phyloP scores from a whole-genome alignment of 345 rosid genomes.

The Iberis pinnata region DNA sequence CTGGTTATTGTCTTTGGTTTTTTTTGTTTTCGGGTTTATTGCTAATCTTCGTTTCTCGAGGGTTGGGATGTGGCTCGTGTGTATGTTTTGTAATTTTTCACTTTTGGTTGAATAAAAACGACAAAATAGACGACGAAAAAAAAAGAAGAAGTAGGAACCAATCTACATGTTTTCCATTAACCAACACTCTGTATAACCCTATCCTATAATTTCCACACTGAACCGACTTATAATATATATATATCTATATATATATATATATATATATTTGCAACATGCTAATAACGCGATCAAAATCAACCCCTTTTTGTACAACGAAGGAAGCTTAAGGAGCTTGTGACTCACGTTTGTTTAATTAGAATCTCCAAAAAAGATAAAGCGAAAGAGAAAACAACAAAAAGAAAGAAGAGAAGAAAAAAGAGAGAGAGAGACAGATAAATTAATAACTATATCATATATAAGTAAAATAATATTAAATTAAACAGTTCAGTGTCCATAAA shows the following conservation, averaged over 20 bases:
- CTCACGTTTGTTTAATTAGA: constrained; percentile 34
- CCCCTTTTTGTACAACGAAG: constrained; percentile 27
- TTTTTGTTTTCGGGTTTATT: too few relatives aligned
- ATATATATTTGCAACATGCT: constrained; percentile 6
- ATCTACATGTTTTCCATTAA: too few relatives aligned
- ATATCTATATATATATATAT: neutral
- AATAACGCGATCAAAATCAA: constrained; percentile 15
- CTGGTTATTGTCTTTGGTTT: too few relatives aligned
- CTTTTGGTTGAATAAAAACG: too few relatives aligned
- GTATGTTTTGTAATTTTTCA: too few relatives aligned
- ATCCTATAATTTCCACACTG: too few relatives aligned
- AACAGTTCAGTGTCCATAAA: constrained; percentile 5
- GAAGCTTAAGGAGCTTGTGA: constrained; percentile 27
- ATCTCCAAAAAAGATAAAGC: constrained; percentile 33
- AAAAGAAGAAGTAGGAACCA: too few relatives aligned
- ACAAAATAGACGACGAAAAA: too few relatives aligned
- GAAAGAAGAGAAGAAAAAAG: constrained; percentile 11
- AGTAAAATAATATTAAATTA: constrained; percentile 7
- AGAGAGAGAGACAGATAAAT: neutral
- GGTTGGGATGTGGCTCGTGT: too few relatives aligned
- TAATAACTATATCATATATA: neutral
- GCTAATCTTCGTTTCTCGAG: too few relatives aligned
- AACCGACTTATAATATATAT: too few relatives aligned
- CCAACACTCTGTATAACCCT: neutral
- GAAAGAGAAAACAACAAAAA: constrained; percentile 34